Percentiles rank a stretch among this genome's conserved stretches.
Conservation (phyloP, 257 asterid species). For the Solanum virginianum region DNA sequence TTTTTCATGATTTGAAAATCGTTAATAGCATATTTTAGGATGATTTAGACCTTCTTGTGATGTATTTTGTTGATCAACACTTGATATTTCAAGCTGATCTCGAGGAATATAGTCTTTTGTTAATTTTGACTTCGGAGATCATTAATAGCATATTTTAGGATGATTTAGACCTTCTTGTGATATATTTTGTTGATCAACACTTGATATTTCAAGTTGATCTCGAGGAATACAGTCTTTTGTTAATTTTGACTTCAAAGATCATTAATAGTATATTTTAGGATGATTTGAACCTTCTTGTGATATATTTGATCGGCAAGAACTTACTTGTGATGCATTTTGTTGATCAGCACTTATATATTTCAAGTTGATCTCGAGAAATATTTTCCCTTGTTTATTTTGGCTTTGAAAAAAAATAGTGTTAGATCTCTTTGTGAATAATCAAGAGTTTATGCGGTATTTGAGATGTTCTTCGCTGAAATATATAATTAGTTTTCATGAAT, state of each 20-base stretch:
- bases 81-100: not conserved
- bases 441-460: not conserved
- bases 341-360: not conserved
- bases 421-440: no score
- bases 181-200: not conserved
- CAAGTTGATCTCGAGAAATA: not conserved
- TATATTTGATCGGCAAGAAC: no score
- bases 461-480: not conserved
- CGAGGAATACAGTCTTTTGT: not conserved
- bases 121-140: not conserved
- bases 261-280: not conserved
- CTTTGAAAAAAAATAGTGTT: not conserved
- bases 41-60: not conserved
- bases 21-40: not conserved
- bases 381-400: not conserved
- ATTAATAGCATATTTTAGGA: not conserved
- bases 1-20: rapidly evolving
- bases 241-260: not conserved
- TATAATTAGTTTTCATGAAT: not conserved
- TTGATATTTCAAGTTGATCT: not conserved
- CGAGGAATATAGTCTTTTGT: not conserved
- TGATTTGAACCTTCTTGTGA: not conserved
- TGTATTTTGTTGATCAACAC: not conserved
- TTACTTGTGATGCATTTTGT: not conserved
- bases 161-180: not conserved